Conservation (phyloP, 148 eudicot species). For the Camellia sinensis region DNA sequence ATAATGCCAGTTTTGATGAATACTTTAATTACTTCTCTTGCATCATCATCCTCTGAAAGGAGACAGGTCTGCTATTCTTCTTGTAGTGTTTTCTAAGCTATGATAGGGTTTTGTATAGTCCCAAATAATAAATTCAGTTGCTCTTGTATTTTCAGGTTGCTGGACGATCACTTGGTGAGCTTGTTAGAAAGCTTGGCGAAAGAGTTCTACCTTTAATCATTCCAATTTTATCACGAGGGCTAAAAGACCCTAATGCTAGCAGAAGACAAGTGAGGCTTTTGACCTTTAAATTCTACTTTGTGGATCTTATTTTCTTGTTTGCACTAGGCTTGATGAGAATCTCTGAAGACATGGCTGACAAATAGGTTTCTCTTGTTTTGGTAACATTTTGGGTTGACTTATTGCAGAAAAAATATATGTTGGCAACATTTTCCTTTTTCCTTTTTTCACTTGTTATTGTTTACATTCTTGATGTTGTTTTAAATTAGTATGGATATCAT, state of each 20-base stretch:
- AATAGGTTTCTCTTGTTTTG: not conserved
- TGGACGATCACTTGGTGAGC: constrained; percentile 90
- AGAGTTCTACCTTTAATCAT: constrained; percentile 94
- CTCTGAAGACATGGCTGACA: constrained; percentile 1
- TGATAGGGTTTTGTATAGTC: not conserved
- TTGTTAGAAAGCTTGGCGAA: constrained; percentile 96
- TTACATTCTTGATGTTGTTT: not conserved
- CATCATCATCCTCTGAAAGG: constrained; percentile 92
- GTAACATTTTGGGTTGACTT: not conserved
- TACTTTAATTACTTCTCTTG: constrained; percentile 84
- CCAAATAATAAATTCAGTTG: not conserved
- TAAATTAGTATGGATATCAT: not conserved
- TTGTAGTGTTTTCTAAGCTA: not conserved
- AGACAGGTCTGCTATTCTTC: constrained; percentile 62
- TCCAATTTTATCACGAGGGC: constrained; percentile 81
- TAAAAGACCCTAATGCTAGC: constrained; percentile 67
- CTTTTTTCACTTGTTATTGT: not conserved
- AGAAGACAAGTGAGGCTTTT: constrained; percentile 80
- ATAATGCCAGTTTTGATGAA: constrained; percentile 97
- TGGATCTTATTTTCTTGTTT: not conserved
- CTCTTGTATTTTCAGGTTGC: constrained; percentile 60
- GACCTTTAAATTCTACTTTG: not conserved
- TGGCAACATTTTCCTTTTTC: not conserved
- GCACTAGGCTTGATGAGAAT: not conserved
- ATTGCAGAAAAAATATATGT: not conserved